Base-by-base conservation (phyloP, 306 rosid genomes). In the Trifolium dubium region DNA sequence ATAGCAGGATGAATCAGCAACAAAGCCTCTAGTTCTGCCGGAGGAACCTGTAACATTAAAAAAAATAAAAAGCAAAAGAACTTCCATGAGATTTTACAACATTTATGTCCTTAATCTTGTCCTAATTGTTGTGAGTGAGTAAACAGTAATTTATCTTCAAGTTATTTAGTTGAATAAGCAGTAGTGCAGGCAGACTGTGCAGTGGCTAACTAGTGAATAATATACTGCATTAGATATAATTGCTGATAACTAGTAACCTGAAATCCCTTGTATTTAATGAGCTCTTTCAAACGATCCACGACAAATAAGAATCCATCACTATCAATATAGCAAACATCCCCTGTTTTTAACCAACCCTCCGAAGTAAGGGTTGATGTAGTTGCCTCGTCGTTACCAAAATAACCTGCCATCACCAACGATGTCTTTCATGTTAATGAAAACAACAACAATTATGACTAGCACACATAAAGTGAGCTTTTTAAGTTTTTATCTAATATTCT, bases 11-110 rank as follows among this genome's bases (percentile, higher is more conserved):
- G 96, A 78, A 95, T 81, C 3, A 89, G 90, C 41, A 94, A 69
- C 70, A 91, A 75, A 29, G 98, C 92, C 84, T 94, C 98, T 31
- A 94, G 85, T 83, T 94, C 98, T 2, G 98, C 98, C 6, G 98
- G 98, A 29, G 98, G 89, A 0, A 93, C 97, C 97, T 91, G 68
- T 28, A 23, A 69, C 86, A 51, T 29, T 5, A 67, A 31, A 61
- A 61, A 31, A 47, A 66, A 30, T 46, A 10, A 79, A 67, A 10
- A 59, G 11, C 46, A 54, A 7, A 5, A 18, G 6, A 54, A 54
- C 31, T 54, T 54, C 5, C 6, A 53, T 54, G 31, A 54, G 60
- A 54, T 18, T 50, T 54, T 30, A 18, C 12, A 8, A 54, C 9
- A 54, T 54, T 54, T 54, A 8, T 54, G 5, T 54, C 15, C 10